Percentiles rank a stretch among this genome's conserved stretches.
Evolutionary conservation across 1,139 yeast species (phyloP).

Genomic region (Pichia cactophila): DNA sequence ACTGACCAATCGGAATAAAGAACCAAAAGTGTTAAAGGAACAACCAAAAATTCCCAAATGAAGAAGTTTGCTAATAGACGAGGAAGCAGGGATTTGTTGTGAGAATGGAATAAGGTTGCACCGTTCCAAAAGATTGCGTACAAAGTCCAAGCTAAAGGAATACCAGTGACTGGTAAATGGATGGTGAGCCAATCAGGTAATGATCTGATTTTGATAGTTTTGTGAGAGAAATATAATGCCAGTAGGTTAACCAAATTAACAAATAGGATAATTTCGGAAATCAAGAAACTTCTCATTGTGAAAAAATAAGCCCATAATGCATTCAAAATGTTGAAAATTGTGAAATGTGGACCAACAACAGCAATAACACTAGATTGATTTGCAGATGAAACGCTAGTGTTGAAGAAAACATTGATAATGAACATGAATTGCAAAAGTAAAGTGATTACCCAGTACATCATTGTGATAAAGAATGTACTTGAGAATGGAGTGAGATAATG

Average conservation of each 20-base stretch:
- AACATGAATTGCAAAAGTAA: constrained; percentile 48
- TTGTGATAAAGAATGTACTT: constrained; percentile 43
- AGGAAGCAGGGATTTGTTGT: constrained; percentile 43
- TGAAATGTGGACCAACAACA: constrained; percentile 53
- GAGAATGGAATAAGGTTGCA: constrained; percentile 56
- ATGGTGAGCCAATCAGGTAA: constrained; percentile 45
- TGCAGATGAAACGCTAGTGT: constrained; percentile 27
- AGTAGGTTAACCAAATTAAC: constrained; percentile 52
- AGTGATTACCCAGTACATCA: constrained; percentile 52
- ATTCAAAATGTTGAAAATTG: constrained; percentile 49
- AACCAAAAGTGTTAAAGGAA: constrained; percentile 51
- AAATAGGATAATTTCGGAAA: constrained; percentile 49
- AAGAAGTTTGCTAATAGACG: constrained; percentile 63
- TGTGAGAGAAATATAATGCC: constrained; percentile 49
- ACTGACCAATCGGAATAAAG: constrained; percentile 66
- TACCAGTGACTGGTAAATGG: constrained; percentile 58
- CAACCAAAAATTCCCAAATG: constrained; percentile 70
- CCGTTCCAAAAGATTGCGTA: constrained; percentile 80
- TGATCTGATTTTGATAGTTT: constrained; percentile 51
- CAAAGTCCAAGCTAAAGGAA: constrained; percentile 69
- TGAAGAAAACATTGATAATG: constrained; percentile 43
- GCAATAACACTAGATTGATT: constrained; percentile 28
- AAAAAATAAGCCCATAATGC: constrained; percentile 62
- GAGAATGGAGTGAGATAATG: constrained; percentile 60
- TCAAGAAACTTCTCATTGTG: constrained; percentile 42